Conservation (phyloP, 352 stramenopile species). For the Pythium sukuiense region DNA sequence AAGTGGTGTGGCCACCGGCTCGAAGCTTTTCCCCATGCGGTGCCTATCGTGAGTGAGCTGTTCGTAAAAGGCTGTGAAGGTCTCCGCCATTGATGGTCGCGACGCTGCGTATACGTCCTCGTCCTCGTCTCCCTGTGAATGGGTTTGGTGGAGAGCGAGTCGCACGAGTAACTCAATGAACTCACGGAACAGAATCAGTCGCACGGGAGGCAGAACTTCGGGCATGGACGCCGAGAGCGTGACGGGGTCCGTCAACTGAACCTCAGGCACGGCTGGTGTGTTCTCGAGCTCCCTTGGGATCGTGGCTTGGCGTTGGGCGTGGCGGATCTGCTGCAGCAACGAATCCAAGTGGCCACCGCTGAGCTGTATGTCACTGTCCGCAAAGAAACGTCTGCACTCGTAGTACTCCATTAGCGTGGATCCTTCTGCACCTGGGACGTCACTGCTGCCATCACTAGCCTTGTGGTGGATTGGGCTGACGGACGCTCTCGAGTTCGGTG, state of each 20-base stretch:
- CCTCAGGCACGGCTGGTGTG: neutral
- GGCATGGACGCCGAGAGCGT: slow-evolving; percentile 13
- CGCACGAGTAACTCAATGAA: slow-evolving; percentile 72
- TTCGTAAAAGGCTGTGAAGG: slow-evolving; percentile 48
- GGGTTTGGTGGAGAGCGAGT: slow-evolving; percentile 37
- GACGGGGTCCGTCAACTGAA: slow-evolving; percentile 11
- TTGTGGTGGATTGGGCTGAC: slow-evolving; percentile 10
- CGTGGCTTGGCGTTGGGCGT: slow-evolving; percentile 33
- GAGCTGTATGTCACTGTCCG: slow-evolving; percentile 44
- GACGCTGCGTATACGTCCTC: neutral
- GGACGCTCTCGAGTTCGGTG: slow-evolving; percentile 3
- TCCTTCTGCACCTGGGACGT: neutral
- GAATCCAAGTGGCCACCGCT: slow-evolving; percentile 40
- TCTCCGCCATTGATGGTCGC: slow-evolving; percentile 31
- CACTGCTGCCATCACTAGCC: neutral
- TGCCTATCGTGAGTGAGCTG: slow-evolving; percentile 38
- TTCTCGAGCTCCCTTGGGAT: slow-evolving; percentile 5
- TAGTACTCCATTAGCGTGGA: slow-evolving; percentile 46
- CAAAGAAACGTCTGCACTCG: slow-evolving; percentile 49
- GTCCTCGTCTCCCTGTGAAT: slow-evolving; percentile 5
- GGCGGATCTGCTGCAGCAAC: slow-evolving; percentile 38
- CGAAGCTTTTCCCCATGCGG: slow-evolving; percentile 25
- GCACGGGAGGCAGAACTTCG: slow-evolving; percentile 18
- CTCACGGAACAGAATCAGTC: slow-evolving; percentile 55
- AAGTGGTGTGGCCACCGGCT: slow-evolving; percentile 19